Conservation (phyloP, 345 rosid genomes). For the Conringia planisiliqua region DNA sequence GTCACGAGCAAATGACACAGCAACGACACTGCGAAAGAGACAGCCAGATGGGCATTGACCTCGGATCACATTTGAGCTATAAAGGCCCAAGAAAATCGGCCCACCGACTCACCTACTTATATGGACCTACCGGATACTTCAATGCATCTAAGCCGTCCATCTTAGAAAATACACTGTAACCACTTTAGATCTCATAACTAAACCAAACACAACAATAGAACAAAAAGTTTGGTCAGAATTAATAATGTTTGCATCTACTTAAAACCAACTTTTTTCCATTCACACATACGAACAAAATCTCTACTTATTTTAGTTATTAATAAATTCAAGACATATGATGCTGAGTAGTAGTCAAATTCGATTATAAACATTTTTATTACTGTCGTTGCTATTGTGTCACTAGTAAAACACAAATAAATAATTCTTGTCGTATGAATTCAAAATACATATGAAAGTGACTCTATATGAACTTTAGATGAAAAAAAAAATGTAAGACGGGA, state of each 20-base stretch:
- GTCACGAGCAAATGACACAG: not conserved
- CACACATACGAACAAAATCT: conserved; percentile 16
- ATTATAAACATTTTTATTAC: not conserved
- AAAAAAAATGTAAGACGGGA: not conserved
- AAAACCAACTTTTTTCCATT: conserved; percentile 13
- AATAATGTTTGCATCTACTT: conserved; percentile 26
- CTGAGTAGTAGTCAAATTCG: not conserved
- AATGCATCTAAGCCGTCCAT: conserved; percentile 29
- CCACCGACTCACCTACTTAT: conserved; percentile 27
- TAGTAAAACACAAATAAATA: not conserved
- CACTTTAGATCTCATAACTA: conserved; percentile 26
- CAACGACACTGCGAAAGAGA: not conserved
- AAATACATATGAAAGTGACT: too few relatives aligned
- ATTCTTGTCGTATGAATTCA: not conserved
- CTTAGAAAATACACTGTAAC: not conserved
- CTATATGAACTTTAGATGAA: not conserved
- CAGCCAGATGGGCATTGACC: conserved; percentile 22
- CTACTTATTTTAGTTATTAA: not conserved
- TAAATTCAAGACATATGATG: not conserved
- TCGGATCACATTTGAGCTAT: not conserved
- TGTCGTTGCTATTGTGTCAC: not conserved
- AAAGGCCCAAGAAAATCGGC: conserved; percentile 16
- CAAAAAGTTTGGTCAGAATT: conserved; percentile 27
- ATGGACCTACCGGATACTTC: conserved; percentile 14
- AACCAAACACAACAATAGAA: conserved; percentile 22